These are phyloP conservation scores for Stevia rebaudiana DNA, from an alignment of 140 eudicot genomes.

Conservation along the genomic window DNA sequence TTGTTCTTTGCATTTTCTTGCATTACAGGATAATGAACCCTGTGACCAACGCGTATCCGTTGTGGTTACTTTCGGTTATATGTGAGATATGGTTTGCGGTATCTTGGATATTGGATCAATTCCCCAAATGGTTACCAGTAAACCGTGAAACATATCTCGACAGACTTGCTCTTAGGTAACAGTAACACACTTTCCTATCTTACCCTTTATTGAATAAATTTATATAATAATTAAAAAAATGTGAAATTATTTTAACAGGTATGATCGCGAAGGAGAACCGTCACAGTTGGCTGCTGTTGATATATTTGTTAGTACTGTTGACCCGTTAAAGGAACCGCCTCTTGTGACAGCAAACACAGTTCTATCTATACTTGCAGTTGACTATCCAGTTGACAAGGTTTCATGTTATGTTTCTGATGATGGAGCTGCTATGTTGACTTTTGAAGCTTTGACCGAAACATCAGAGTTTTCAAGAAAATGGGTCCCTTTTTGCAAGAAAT, in stretches of 20 bases:
- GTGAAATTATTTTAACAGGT: constrained; percentile 37
- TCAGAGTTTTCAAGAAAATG: constrained; percentile 77
- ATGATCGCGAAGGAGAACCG: constrained; percentile 96
- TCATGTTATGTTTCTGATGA: constrained; percentile 96
- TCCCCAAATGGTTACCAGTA: constrained; percentile 97
- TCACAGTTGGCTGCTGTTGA: constrained; percentile 96
- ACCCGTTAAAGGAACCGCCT: constrained; percentile 93
- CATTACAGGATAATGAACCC: constrained; percentile 87
- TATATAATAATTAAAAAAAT: not conserved
- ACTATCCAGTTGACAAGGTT: constrained; percentile 92
- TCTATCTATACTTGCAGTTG: constrained; percentile 79
- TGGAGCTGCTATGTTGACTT: constrained; percentile 90
- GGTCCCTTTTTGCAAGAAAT: constrained; percentile 86
- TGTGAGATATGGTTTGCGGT: constrained; percentile 94
- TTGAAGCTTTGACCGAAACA: constrained; percentile 87
- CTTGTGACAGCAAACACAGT: constrained; percentile 91
- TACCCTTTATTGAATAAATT: not conserved
- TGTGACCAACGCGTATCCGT: constrained; percentile 61
- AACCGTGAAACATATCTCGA: constrained; percentile 98
- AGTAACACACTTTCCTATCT: constrained; percentile 43
- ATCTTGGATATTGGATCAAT: constrained; percentile 99
- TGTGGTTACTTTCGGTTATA: constrained; percentile 84
- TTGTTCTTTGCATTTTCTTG: constrained; percentile 63
- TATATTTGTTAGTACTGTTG: constrained; percentile 95
- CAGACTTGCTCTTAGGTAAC: constrained; percentile 76